Base-by-base conservation (phyloP, 2,329 filamentous ascomycete genomes). In the Fusarium cyanostomum region DNA sequence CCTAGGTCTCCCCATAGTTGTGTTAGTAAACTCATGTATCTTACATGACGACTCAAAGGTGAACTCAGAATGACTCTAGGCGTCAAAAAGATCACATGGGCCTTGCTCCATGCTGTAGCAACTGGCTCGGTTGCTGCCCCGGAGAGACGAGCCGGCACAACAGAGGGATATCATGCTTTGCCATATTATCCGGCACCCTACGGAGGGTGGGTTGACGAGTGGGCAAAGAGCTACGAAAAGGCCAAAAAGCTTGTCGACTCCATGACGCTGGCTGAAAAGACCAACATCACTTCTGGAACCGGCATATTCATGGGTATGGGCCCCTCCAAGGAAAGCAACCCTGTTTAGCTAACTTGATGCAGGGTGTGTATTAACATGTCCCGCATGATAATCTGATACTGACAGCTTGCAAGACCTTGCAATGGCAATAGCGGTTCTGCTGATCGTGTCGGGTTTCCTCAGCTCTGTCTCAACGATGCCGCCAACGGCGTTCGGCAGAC, bases 231-330 rank as follows among this genome's bases (percentile, higher is more conserved):
- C 67, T 94, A 93, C 71, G 78, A 78, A 49, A 92, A 90, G 69
- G 91, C 91, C 1, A 82, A 87, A 55, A 75, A 80, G 4, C 75
- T 94, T 12, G 91, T 94, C 13, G 84, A 86, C 50, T 84, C 86
- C 43, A 92, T 94, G 90, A 94, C 90, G 0, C 76, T 94, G 53
- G 90, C 90, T 2, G 91, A 94, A 73, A 94, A 94, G 78, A 88
- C 89, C 4, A 94, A 93, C 71, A 82, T 93, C 48, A 92, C 90
- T 0, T 85, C 85, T 2, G 91, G 91, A 4, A 89, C 84, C 1
- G 90, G 90, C 1, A 82, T 89, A 37, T 89, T 82, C 63, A 93
- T 92, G 90, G 90, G 84, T 80, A 71, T 13, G 52, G 28, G 13
- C 11, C 21, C 8, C 7, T 28, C 8, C 9, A 1, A n/a, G 15